Base-by-base conservation (phyloP, 1,284 basidiomycete genomes). In the Lignosus rhinocerotis region DNA sequence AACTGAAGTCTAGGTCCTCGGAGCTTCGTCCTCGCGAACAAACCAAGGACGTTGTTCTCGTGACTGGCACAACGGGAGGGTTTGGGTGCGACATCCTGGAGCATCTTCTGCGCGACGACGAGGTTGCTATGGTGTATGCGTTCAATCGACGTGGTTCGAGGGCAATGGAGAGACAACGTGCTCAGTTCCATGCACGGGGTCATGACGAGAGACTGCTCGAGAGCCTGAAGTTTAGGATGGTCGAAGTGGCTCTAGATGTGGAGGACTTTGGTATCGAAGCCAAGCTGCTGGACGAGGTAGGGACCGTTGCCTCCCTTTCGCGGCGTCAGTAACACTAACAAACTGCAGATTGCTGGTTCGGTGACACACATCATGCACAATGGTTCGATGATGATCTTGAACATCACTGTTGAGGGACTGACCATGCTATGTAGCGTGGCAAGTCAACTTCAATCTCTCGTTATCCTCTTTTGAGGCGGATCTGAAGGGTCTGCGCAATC, bases 361-460 rank as follows among this genome's bases (percentile, higher is more conserved):
- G 53, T 70, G 2, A 69, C 66, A 10, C 55, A 62, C 44, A 69
- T 76, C 51, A 68, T 76, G 58, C 74, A 75, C 54, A 70, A 68
- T 41, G 74, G 74, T 74, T 51, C n/a, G 57, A 56, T 34, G 56
- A n/a, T 55, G 36, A 11, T 39, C 36, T 64, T 59, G 30, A 19
- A 16, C 6, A 21, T 25, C 8, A 14, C 16, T 8, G 21, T 32
- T 16, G 1, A 16, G 9, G 2, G 10, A 49, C 49, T 33, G 17
- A 16, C 31, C 7, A 6, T 31, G 33, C 7, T 17, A 11, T 14
- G 17, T 42, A 70, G 75, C 75, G 3, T 77, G 74, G 72, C 64
- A 60, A 1, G 70, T 78, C 30, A 69, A 77, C 58, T 76, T 77
- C 64, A 74, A 73, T 53, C 56, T 72, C 9, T 12, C 63, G 1